Conservation (phyloP, 2,329 filamentous ascomycete species). For the Fusarium mangiferae region DNA sequence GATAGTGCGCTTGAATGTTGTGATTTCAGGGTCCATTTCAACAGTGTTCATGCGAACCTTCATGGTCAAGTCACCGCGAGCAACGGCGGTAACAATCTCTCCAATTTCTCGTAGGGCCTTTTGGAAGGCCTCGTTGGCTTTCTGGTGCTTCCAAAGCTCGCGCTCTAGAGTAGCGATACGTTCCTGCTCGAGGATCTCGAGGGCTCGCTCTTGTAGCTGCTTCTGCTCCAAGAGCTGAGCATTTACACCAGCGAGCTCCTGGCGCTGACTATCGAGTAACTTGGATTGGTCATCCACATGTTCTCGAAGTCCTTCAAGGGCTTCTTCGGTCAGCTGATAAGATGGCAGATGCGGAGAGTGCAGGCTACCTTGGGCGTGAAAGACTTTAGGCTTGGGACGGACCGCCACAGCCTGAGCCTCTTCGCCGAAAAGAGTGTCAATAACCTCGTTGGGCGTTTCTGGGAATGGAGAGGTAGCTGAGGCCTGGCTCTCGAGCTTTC, state of each 20-base stretch:
- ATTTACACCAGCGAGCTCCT: conserved; percentile 86
- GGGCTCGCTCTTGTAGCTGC: conserved; percentile 82
- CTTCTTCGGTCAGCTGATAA: conserved; percentile 77
- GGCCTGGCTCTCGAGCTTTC: conserved; percentile 83
- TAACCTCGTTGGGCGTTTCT: conserved; percentile 82
- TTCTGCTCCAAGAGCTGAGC: conserved; percentile 88
- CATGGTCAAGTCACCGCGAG: conserved; percentile 94
- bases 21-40: conserved; percentile 98
- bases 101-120: conserved; percentile 97
- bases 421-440: conserved; percentile 71
- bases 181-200: conserved; percentile 84
- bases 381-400: conserved; percentile 57
- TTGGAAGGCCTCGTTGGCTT: conserved; percentile 98
- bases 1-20: conserved; percentile 96
- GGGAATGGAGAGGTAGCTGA: conserved; percentile 72
- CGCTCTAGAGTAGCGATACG: conserved; percentile 91
- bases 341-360: conserved; percentile 50
- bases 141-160: conserved; percentile 95
- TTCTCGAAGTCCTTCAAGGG: conserved; percentile 85
- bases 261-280: conserved; percentile 86
- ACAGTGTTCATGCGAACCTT: conserved; percentile 95
- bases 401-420: conserved; percentile 60
- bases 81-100: conserved; percentile 96
- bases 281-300: conserved; percentile 95
- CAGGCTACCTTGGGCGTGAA: conserved; percentile 55